Conservation (phyloP, 192 early-diverging fungal species). For the Podila minutissima region DNA sequence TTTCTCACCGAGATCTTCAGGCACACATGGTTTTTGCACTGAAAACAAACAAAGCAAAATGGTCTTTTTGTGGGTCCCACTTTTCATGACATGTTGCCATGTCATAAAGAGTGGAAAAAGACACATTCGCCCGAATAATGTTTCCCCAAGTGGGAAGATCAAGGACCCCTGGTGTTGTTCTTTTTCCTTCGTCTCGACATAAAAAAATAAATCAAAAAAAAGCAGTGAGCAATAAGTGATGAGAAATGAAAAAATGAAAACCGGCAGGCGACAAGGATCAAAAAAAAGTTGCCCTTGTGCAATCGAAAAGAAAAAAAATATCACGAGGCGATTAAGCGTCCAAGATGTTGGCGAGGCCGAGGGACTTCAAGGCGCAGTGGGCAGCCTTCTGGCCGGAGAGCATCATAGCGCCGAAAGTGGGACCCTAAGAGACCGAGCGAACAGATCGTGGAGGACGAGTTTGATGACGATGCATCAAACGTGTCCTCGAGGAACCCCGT, state of each 20-base stretch:
- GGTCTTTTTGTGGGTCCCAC: not conserved
- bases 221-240: not conserved
- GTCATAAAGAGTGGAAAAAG: constrained; percentile 3
- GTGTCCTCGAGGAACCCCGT: not conserved
- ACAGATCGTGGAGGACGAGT: not conserved
- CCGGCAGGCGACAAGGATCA: constrained; percentile 7
- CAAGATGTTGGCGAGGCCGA: constrained; percentile 46
- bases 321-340: not conserved
- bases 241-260: not conserved
- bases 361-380: constrained; percentile 62
- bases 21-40: constrained; percentile 3
- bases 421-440: constrained; percentile 36
- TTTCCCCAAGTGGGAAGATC: constrained; percentile 35
- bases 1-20: constrained; percentile 53
- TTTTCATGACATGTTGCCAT: not conserved
- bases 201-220: constrained; percentile 13
- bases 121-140: too few relatives aligned
- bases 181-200: constrained; percentile 26
- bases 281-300: not conserved
- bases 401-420: constrained; percentile 70
- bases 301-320: not conserved
- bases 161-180: constrained; percentile 60
- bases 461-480: not conserved
- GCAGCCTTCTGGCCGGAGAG: constrained; percentile 75
- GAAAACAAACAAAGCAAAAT: not conserved